Base-by-base conservation (phyloP, 1,284 basidiomycete genomes). In the Tylopilus sp. region DNA sequence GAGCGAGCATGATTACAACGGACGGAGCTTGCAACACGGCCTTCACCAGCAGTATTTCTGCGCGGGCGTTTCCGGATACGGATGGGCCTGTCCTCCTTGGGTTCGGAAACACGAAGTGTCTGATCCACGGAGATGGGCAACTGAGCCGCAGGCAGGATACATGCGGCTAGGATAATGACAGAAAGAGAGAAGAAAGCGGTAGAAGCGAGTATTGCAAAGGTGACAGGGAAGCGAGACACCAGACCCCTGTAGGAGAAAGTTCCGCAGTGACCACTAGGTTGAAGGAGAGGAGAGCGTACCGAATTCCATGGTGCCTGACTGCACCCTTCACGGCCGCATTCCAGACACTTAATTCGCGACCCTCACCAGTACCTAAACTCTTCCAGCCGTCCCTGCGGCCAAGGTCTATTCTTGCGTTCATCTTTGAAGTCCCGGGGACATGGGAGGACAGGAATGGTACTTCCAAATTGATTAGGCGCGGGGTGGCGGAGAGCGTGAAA, bases 381-480 rank as follows among this genome's bases (percentile, higher is more conserved):
- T 67, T 82, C 87, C 87, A 91, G 31, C 71, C 69, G 60, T 91
- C 87, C 16, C 66, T 71, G 30, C 87, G 78, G 2, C 87, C 87
- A 34, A 91, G 59, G 56, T 84, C 76, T 12, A 91, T 70, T 44
- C 65, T 69, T 16, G 82, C 86, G 35, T 70, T 58, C 6, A 85
- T 64, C 15, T 67, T 67, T 16, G 75, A 71, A n/a, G 72, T 71
- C 2, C 73, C 73, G 8, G 78, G 60, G 16, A 74, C 60, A 56
- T 81, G 82, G 12, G 78, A 72, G 2, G 69, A 58, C 6, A 88
- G 55, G 48, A 90, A 69, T 0, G 75, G 76, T 6, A 90, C 63
- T 13, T 74, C 67, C 40, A 89, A 41, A 29, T 72, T 64, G 15
- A 79, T 60, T 4, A 72, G 69, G 13, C 63, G 71, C 15, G 77